Conservation (phyloP, 1,284 basidiomycete species). For the Marasmius sp. region DNA sequence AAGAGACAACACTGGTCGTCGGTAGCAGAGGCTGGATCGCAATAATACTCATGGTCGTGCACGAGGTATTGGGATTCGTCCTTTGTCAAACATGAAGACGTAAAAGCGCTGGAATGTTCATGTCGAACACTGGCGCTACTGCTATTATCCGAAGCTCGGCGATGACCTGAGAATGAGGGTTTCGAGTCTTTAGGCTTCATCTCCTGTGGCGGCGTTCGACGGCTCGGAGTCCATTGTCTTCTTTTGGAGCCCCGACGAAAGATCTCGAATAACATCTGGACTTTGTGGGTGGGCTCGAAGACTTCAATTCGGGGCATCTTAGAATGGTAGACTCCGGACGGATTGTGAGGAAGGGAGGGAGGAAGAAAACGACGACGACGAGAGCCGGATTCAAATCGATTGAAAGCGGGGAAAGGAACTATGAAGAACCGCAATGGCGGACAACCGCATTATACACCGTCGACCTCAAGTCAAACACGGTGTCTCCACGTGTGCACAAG, state of each 20-base stretch:
- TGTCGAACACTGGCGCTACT: neutral
- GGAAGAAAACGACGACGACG: neutral
- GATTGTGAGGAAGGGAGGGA: neutral
- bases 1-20: slow-evolving; percentile 34
- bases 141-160: neutral
- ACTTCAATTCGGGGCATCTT: slow-evolving; percentile 6
- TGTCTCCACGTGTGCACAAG: slow-evolving; percentile 9
- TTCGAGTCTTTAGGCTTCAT: neutral
- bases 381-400: neutral
- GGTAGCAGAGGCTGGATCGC: neutral
- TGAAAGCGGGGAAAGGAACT: neutral
- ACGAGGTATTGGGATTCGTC: neutral
- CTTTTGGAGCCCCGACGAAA: slow-evolving; percentile 7
- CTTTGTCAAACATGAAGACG: neutral
- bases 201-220: neutral
- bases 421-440: neutral
- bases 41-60: slow-evolving; percentile 11
- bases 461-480: slow-evolving; percentile 2
- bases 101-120: neutral
- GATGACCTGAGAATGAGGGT: neutral
- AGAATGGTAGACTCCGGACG: neutral
- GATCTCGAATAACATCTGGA: slow-evolving; percentile 5
- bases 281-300: slow-evolving; percentile 11
- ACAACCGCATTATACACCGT: neutral
- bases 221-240: neutral